Base-by-base conservation (phyloP, 768 basidiomycete genomes). In the Suillus cothurnatus region DNA sequence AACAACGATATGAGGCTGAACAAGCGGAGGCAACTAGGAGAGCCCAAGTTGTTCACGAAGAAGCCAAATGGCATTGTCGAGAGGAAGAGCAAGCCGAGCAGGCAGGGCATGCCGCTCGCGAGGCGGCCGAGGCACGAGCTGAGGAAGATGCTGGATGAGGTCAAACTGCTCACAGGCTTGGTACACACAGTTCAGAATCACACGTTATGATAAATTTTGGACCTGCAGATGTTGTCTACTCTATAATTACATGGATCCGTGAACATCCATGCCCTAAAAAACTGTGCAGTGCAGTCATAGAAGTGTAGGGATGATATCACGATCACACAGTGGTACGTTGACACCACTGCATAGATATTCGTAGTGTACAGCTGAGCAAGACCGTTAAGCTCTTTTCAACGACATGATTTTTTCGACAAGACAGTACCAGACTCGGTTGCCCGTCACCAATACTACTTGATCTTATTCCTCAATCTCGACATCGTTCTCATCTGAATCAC, bases 381-480 rank as follows among this genome's bases (percentile, higher is more conserved):
- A 39, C 43, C 38, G 38, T 47, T 6, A 11, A 17, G 14, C 15
- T 12, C 23, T 61, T 34, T 19, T 31, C 28, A 19, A 28, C 17
- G 36, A 26, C 21, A 57, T 5, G 15, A 34, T 19, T 19, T 31
- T 14, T 32, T 31, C 55, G 14, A 62, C 28, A 8, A 28, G 7
- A 50, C 15, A 32, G 21, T 60, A 34, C 23, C 17, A 12, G 38
- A 60, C 38, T 39, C 19, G 12, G 53, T 32, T 61, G 34, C 21
- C 38, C 15, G 6, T 41, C 11, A 41, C 9, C 23, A 41, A 41
- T 8, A n/a, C 8, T 34, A 8, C 39, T 32, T 62, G 9, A 41
- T 23, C 36, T 59, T 28, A 61, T 59, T 61, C 38, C 14, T 63
- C 62, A 1, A 26, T 31, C 56, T 32, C 50, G 62, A 57, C 4